A percentile compares a stretch with the other conserved stretches of the same genome.
Evolutionary conservation across 2,329 filamentous ascomycete species (phyloP).

Genomic region (Huntiella bhutanensis): DNA sequence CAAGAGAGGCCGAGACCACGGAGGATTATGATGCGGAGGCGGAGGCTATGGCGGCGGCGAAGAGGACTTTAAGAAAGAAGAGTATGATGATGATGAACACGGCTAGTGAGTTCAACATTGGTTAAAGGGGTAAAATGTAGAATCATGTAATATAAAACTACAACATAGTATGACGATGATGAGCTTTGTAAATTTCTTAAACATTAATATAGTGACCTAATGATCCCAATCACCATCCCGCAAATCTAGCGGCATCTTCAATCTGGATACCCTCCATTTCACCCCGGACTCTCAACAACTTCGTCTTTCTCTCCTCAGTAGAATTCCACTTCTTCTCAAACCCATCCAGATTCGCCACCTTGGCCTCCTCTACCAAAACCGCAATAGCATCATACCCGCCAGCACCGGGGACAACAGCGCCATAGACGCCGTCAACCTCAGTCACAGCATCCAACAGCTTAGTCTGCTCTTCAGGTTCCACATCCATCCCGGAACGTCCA

Average conservation of each 20-base stretch:
- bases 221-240: constrained; percentile 20
- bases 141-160: neutral
- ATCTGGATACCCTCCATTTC: constrained; percentile 47
- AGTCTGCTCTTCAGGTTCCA: constrained; percentile 78
- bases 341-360: constrained; percentile 38
- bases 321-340: constrained; percentile 50
- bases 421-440: constrained; percentile 60
- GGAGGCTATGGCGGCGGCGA: constrained; percentile 22
- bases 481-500: constrained; percentile 52
- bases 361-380: constrained; percentile 57
- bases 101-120: constrained; percentile 50
- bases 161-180: neutral
- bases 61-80: constrained; percentile 37
- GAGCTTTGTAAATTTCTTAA: no score
- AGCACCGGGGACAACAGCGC: constrained; percentile 83
- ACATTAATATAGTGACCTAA: neutral
- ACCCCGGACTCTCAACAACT: constrained; percentile 49
- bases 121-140: constrained; percentile 19
- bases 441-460: constrained; percentile 59
- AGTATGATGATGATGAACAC: constrained; percentile 46
- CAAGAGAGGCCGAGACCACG: constrained; percentile 11
- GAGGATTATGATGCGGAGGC: constrained; percentile 17
- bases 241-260: constrained; percentile 27
- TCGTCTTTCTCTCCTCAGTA: constrained; percentile 36
- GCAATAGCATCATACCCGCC: constrained; percentile 85